Evolutionary conservation across 2,329 filamentous ascomycete species (phyloP), one percentile per base, ranked within the genome.

Genomic region (Cladosporium sp.): DNA sequence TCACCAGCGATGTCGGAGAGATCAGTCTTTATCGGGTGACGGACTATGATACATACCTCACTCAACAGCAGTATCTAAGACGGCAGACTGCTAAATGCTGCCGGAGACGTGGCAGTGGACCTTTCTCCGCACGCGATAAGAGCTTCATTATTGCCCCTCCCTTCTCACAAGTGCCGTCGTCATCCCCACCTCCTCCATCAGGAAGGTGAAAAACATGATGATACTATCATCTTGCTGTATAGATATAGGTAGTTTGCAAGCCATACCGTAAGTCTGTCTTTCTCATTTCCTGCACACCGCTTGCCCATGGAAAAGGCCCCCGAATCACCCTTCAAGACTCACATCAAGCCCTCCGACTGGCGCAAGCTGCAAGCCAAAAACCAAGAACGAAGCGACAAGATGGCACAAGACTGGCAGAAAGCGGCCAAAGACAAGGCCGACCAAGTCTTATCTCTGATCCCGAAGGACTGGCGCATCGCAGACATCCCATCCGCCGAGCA

Each of bases 381-480:
- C 28, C 45, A 51, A 19, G 24, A 35, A 42, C 44, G 34, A 2
- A 24, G 25, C 10, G 78, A 42, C 25, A 61, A 24, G 37, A 60
- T 61, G 56, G 35, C 48, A 8, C 19, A 59, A 47, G 65, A 71
- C 57, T 87, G 83, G 83, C 69, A 81, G 69, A 64, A 71, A 4
- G 64, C 72, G 9, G 83, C 78, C 17, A 71, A 77, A 56, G 72
- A 74, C 19, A 87, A 87, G 69, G 77, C 82, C 39, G 76, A 80
- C 32, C 74, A 78, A 0, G 78, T 84, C 53, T 72, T 80, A 24
- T 71, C 77, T 9, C 72, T 79, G 1, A 85, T 87, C 50, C 83
- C 84, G 0, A 55, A 75, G 34, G 76, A 82, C 71, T 86, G 84
- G 83, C 75, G 74, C 20, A 68, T 86, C 3, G 49, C 73, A 8